Evolutionary conservation across 129 eudicot species (phyloP), one percentile per base, ranked within the genome.

Genomic region (Lactuca saligna): DNA sequence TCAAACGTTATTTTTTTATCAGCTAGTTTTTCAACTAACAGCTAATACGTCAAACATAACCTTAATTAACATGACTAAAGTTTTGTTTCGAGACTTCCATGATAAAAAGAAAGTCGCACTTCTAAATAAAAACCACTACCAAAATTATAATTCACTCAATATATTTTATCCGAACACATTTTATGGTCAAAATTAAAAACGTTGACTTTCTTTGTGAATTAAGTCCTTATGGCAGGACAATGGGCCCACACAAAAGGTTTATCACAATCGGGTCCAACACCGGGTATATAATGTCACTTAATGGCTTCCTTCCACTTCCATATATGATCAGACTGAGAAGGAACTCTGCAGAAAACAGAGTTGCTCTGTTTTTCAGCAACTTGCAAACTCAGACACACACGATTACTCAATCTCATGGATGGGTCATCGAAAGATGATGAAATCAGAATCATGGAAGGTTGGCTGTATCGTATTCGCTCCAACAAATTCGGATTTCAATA

Each of bases 381-480:
- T 8, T 48, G 7, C 29, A 20, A 13, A 46, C 17, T 10, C 70
- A 65, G 12, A 34, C 42, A 57, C 25, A 34, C 2, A 34, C 51
- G 51, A 46, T 16, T 61, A 33, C 25, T 60, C 39, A 10, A 37
- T 29, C 31, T 39, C 15, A 69, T 69, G 74, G 74, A 68, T 54
- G 49, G 5, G 17, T 16, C 73, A 4, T 37, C 32, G 8, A 54
- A 69, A 37, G 5, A 20, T 56, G 55, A 69, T 17, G 54, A 38
- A 55, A 15, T 12, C 7, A 49, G 20, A 65, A 29, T 54, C 2
- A 63, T 25, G 57, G 78, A 73, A 64, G 78, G 78, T 10, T 73
- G 78, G 78, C 46, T 73, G 57, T 73, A 73, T 32, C 78, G 5
- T 4, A 73, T 73, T 41, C 71, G 71, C 44, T 73, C 65, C 17